A percentile compares a stretch with the other conserved stretches of the same genome.
Conservation (phyloP, 2,329 filamentous ascomycete species). For the Colletotrichum sp. region DNA sequence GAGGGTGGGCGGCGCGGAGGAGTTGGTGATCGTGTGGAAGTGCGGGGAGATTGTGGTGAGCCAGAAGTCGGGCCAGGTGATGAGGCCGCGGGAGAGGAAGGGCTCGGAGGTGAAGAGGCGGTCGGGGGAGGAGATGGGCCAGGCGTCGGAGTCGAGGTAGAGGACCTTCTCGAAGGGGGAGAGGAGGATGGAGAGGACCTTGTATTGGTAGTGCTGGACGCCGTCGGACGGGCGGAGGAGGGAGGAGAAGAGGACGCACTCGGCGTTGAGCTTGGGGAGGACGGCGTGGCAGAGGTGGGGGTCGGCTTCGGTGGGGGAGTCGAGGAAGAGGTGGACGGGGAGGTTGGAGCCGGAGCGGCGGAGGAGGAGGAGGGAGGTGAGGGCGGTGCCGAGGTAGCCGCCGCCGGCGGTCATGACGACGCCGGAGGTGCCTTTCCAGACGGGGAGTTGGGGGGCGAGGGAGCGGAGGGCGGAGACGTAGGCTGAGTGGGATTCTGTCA, state of each 20-base stretch:
- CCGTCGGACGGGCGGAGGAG: conserved; percentile 25
- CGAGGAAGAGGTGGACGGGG: conserved; percentile 47
- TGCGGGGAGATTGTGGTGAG: conserved; percentile 42
- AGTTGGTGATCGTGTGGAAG: conserved; percentile 48
- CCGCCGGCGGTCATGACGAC: conserved; percentile 56
- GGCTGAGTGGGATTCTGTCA: conserved; percentile 3
- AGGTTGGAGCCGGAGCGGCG: conserved; percentile 53
- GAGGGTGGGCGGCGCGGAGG: conserved; percentile 32
- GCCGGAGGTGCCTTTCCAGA: conserved; percentile 39
- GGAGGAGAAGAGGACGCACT: conserved; percentile 36
- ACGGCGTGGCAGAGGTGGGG: conserved; percentile 32
- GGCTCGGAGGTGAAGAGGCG: conserved; percentile 55
- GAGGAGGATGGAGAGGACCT: conserved; percentile 61
- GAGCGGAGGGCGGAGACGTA: conserved; percentile 37
- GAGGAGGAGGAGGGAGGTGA: conserved; percentile 56
- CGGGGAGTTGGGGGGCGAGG: conserved; percentile 36
- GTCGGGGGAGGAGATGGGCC: conserved; percentile 45
- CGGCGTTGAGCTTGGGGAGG: conserved; percentile 32
- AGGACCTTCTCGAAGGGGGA: conserved; percentile 64
- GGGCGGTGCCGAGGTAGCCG: conserved; percentile 51
- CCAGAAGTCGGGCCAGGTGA: conserved; percentile 65
- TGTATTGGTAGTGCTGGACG: conserved; percentile 56
- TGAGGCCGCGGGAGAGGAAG: conserved; percentile 55
- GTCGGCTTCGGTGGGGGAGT: conserved; percentile 33
- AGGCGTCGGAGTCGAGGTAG: conserved; percentile 63